Percentiles rank a stretch among this genome's conserved stretches.
These are phyloP conservation scores for Verticillium nubilum DNA, from an alignment of 2,329 filamentous ascomycete species.

Conservation along the genomic window DNA sequence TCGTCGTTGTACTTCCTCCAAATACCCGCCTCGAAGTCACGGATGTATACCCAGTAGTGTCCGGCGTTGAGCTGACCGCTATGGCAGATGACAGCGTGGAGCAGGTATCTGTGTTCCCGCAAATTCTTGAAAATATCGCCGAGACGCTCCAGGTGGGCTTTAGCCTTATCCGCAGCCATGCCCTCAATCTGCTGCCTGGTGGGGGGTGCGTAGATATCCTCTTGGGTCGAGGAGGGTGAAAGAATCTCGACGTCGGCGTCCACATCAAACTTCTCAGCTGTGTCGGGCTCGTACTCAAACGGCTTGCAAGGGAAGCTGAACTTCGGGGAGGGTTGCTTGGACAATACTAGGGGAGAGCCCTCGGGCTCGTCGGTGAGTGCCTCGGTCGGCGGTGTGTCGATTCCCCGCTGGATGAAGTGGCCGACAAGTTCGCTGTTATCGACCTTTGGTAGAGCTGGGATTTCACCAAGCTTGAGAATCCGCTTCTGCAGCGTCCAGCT, in stretches of 20 bases:
- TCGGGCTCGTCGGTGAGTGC: neutral
- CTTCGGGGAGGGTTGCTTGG: conserved; percentile 2
- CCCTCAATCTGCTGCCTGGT: conserved; percentile 27
- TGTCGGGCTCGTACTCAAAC: neutral
- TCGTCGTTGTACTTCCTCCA: conserved; percentile 97
- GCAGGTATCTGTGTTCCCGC: conserved; percentile 64
- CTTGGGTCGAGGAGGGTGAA: neutral
- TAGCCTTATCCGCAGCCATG: conserved; percentile 37
- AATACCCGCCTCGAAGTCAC: conserved; percentile 69
- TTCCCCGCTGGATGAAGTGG: conserved; percentile 1
- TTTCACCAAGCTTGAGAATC: conserved; percentile 48
- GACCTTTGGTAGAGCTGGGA: conserved; percentile 22
- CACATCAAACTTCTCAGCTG: neutral
- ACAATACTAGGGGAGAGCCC: conserved; percentile 4
- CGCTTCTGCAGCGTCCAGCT: conserved; percentile 71
- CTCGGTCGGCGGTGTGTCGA: neutral
- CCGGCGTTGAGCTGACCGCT: conserved; percentile 67
- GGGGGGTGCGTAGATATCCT: neutral
- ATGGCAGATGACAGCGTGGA: conserved; percentile 93
- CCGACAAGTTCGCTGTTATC: conserved; percentile 8
- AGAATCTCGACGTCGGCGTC: neutral
- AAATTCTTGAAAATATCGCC: conserved; percentile 56
- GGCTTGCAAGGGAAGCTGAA: conserved; percentile 7
- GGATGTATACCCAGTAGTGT: conserved; percentile 97
- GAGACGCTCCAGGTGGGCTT: conserved; percentile 20